A percentile compares a stretch with the other conserved stretches of the same genome.
phyloP scores from a whole-genome alignment of 352 stramenopile genomes.

The Pythium phragmitis region DNA sequence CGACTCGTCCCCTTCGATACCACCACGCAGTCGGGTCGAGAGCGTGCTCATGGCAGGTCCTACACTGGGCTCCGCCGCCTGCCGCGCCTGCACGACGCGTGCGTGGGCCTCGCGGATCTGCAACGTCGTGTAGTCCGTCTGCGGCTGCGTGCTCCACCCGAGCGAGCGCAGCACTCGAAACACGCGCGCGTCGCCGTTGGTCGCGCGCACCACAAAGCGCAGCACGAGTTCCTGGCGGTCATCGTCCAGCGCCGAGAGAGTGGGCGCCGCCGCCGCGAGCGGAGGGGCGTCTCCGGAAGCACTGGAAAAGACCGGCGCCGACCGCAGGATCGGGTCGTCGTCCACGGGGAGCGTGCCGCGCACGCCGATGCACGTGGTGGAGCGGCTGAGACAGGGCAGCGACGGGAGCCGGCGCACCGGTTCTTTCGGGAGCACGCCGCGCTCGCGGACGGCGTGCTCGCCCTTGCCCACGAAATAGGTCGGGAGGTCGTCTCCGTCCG shows the following conservation, averaged over 20 bases:
- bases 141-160: slow-evolving; percentile 50
- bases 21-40: not conserved
- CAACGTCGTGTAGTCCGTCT: slow-evolving; percentile 57
- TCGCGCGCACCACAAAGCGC: slow-evolving; percentile 48
- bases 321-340: slow-evolving; percentile 82
- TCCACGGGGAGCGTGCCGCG: slow-evolving; percentile 52
- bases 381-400: slow-evolving; percentile 48
- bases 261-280: slow-evolving; percentile 32
- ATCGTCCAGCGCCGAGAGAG: slow-evolving; percentile 53
- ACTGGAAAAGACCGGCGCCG: slow-evolving; percentile 55
- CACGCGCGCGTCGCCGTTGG: slow-evolving; percentile 35
- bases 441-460: slow-evolving; percentile 39
- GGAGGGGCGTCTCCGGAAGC: slow-evolving; percentile 30
- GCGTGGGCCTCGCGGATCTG: slow-evolving; percentile 20
- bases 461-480: slow-evolving; percentile 48
- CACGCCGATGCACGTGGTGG: slow-evolving; percentile 64
- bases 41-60: not conserved
- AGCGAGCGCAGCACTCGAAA: slow-evolving; percentile 51
- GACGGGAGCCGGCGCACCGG: slow-evolving; percentile 38
- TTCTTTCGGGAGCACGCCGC: slow-evolving; percentile 31
- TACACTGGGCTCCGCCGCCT: too few species aligned
- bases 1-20: not conserved
- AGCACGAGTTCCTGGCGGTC: slow-evolving; percentile 68
- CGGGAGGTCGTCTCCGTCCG: slow-evolving; percentile 25
- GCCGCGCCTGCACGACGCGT: not conserved